phyloP scores from a whole-genome alignment of 2,329 filamentous ascomycete species.

The Talaromyces funiculosus region DNA sequence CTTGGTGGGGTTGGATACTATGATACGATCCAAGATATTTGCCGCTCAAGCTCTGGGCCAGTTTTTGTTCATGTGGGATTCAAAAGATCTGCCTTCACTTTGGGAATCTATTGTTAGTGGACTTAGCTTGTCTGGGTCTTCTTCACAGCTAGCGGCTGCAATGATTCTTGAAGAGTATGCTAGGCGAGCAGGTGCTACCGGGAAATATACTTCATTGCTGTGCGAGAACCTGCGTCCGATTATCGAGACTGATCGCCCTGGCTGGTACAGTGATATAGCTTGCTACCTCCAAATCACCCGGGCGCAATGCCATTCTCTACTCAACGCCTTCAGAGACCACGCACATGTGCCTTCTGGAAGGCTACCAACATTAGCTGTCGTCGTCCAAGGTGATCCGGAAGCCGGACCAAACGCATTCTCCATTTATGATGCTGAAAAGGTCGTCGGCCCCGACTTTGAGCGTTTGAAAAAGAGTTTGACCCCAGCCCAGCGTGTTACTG shows the following conservation, averaged over 20 bases:
- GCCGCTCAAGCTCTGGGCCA: constrained; percentile 81
- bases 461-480: constrained; percentile 82
- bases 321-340: constrained; percentile 87
- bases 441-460: constrained; percentile 79
- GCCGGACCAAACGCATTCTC: constrained; percentile 92
- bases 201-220: constrained; percentile 35
- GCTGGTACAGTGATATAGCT: constrained; percentile 82
- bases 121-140: constrained; percentile 69
- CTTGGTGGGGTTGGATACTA: constrained; percentile 79
- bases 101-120: constrained; percentile 63
- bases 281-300: constrained; percentile 84
- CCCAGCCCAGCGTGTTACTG: constrained; percentile 79
- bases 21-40: constrained; percentile 83
- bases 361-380: constrained; percentile 75
- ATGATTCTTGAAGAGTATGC: constrained; percentile 88
- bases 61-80: constrained; percentile 72
- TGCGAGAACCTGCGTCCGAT: constrained; percentile 62
- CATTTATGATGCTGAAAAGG: constrained; percentile 78
- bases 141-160: constrained; percentile 76
- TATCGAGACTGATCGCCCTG: constrained; percentile 73
- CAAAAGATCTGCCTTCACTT: constrained; percentile 45
- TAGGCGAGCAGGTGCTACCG: constrained; percentile 41
- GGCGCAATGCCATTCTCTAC: constrained; percentile 81
- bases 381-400: constrained; percentile 88
- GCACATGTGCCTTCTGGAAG: constrained; percentile 71